Percentiles rank a stretch among this genome's conserved stretches.
phyloP scores from a whole-genome alignment of 192 early-diverging fungal genomes.

The Backusella luteola region DNA sequence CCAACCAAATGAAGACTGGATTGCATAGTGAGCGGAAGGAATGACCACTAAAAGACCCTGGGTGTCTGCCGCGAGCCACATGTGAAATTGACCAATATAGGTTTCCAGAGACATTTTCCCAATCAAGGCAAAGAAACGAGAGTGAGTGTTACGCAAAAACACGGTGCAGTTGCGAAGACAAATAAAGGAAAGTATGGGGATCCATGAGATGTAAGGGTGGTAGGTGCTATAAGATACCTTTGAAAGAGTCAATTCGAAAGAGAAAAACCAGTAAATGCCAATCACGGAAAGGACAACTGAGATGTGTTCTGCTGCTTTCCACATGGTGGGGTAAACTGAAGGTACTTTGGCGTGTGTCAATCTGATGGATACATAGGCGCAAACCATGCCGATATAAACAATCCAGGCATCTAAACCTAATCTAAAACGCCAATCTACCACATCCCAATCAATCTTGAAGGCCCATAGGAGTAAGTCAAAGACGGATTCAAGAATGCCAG shows the following conservation, averaged over 20 bases:
- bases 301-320: conserved; percentile 36
- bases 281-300: conserved; percentile 36
- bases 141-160: conserved; percentile 50
- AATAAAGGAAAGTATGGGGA: conserved; percentile 62
- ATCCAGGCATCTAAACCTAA: conserved; percentile 65
- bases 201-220: conserved; percentile 65
- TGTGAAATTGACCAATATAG: conserved; percentile 78
- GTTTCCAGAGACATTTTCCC: conserved; percentile 71
- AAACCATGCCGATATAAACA: conserved; percentile 67
- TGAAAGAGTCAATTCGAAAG: conserved; percentile 46
- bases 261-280: conserved; percentile 51
- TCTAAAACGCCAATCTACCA: conserved; percentile 70
- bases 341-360: conserved; percentile 36
- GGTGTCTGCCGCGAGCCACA: conserved; percentile 76
- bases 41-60: conserved; percentile 65
- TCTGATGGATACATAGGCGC: conserved; percentile 51
- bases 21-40: conserved; percentile 40
- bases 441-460: conserved; percentile 58
- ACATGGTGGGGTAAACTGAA: conserved; percentile 32
- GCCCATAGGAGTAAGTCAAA: conserved; percentile 45
- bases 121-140: conserved; percentile 53
- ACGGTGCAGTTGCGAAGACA: conserved; percentile 64
- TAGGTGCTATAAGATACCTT: conserved; percentile 66
- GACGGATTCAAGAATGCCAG: conserved; percentile 38
- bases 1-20: conserved; percentile 37